Evolutionary conservation across 192 early-diverging fungal species (phyloP).

Genomic region (Backusella macrospora): DNA sequence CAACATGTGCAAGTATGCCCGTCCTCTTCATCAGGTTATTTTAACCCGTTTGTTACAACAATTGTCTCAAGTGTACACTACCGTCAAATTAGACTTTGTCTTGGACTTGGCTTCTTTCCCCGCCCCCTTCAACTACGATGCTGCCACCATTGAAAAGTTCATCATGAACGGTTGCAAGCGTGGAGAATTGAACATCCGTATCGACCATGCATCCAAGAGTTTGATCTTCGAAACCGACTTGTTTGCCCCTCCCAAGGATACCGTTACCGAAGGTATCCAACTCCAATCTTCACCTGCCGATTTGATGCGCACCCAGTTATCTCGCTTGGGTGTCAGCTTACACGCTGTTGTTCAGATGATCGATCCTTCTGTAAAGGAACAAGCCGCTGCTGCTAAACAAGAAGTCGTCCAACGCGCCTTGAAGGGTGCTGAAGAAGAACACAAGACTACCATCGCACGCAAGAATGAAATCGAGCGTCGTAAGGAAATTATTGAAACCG

Average conservation of each 20-base stretch:
- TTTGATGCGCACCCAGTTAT: constrained; percentile 91
- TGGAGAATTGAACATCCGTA: constrained; percentile 92
- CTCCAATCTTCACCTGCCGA: constrained; percentile 86
- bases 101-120: constrained; percentile 88
- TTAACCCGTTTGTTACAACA: constrained; percentile 97
- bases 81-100: constrained; percentile 94
- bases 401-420: constrained; percentile 73
- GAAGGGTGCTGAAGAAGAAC: constrained; percentile 79
- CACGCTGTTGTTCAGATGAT: constrained; percentile 85
- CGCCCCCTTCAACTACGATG: constrained; percentile 79
- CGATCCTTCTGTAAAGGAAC: constrained; percentile 71
- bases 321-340: constrained; percentile 82
- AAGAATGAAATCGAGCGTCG: constrained; percentile 86
- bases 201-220: constrained; percentile 89
- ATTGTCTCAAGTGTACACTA: constrained; percentile 97
- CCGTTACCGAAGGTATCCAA: constrained; percentile 80
- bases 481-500: constrained; percentile 77
- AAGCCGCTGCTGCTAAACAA: constrained; percentile 66
- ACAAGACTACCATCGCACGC: constrained; percentile 72
- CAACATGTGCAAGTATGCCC: constrained; percentile 87
- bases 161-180: constrained; percentile 98
- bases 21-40: constrained; percentile 93
- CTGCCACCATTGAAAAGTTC: constrained; percentile 93
- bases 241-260: constrained; percentile 75
- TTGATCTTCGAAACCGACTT: constrained; percentile 93